phyloP scores from a whole-genome alignment of 1,139 yeast species.

The Candida albicans region DNA sequence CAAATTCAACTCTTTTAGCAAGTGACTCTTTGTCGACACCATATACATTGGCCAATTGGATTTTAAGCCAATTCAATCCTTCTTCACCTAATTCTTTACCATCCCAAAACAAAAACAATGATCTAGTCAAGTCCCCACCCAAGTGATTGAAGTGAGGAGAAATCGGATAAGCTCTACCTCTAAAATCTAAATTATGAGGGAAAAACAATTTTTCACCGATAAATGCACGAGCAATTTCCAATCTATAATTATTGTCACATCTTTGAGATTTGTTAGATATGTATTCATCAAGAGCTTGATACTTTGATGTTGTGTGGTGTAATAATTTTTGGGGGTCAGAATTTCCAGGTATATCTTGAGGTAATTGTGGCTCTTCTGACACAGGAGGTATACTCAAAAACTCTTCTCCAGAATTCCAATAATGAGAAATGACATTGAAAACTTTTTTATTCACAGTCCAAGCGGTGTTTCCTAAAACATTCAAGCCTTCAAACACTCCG shows the following conservation, averaged over 20 bases:
- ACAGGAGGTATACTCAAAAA: conserved; percentile 81
- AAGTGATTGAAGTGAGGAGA: conserved; percentile 80
- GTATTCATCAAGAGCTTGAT: conserved; percentile 57
- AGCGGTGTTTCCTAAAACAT: conserved; percentile 83
- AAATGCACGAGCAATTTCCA: conserved; percentile 93
- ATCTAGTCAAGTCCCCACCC: conserved; percentile 89
- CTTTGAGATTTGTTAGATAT: conserved; percentile 78
- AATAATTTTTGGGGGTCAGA: conserved; percentile 72
- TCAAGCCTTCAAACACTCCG: conserved; percentile 74
- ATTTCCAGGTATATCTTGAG: conserved; percentile 63
- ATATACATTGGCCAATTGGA: conserved; percentile 84
- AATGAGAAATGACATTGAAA: conserved; percentile 66
- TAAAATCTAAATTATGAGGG: conserved; percentile 91
- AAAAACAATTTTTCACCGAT: conserved; percentile 86
- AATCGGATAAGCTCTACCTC: conserved; percentile 95
- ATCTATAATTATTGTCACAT: conserved; percentile 89
- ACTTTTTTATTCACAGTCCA: conserved; percentile 87
- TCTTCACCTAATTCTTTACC: conserved; percentile 73
- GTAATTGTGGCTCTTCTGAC: conserved; percentile 53
- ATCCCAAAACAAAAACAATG: conserved; percentile 84
- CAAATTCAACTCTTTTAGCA: conserved; percentile 69
- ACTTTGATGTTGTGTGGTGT: conserved; percentile 65
- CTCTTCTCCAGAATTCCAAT: conserved; percentile 84
- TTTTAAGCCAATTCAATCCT: conserved; percentile 86
- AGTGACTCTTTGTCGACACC: conserved; percentile 87